A percentile compares a stretch with the other conserved stretches of the same genome.
These are phyloP conservation scores for Oryza longistaminata DNA, from an alignment of 176 grass and related monocot species.

Conservation along the genomic window DNA sequence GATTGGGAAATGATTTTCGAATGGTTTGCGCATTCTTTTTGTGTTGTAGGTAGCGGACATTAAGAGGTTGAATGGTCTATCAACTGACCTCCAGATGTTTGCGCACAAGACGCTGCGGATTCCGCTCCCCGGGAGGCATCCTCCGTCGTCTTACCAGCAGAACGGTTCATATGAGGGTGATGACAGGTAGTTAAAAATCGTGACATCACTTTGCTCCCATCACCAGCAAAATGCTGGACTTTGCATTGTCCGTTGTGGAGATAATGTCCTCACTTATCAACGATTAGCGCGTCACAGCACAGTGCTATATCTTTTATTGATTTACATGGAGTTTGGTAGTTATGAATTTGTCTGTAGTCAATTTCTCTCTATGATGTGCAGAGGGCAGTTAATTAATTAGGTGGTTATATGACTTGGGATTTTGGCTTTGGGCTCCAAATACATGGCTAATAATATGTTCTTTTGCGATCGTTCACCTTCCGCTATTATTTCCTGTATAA, in stretches of 20 bases:
- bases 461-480: slow-evolving; percentile 13
- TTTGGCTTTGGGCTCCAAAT: background rate
- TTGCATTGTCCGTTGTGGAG: background rate
- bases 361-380: background rate
- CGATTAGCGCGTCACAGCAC: background rate
- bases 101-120: slow-evolving; percentile 78
- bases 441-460: background rate
- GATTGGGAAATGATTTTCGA: slow-evolving; percentile 23
- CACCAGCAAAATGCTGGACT: background rate
- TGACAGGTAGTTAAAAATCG: slow-evolving; percentile 37
- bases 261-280: background rate
- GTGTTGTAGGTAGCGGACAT: slow-evolving; percentile 78
- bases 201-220: background rate
- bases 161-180: slow-evolving; percentile 49
- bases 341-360: background rate
- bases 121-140: slow-evolving; percentile 81
- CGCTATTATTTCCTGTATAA: background rate
- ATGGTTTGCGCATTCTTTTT: background rate
- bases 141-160: slow-evolving; percentile 54
- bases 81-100: slow-evolving; percentile 97
- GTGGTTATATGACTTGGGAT: slow-evolving; percentile 8
- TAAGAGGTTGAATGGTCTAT: slow-evolving; percentile 82
- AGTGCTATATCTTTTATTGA: background rate
- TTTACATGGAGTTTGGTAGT: background rate
- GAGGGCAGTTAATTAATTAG: background rate